Base-by-base conservation (phyloP, 2,329 filamentous ascomycete genomes). In the Monosporascus sp. region DNA sequence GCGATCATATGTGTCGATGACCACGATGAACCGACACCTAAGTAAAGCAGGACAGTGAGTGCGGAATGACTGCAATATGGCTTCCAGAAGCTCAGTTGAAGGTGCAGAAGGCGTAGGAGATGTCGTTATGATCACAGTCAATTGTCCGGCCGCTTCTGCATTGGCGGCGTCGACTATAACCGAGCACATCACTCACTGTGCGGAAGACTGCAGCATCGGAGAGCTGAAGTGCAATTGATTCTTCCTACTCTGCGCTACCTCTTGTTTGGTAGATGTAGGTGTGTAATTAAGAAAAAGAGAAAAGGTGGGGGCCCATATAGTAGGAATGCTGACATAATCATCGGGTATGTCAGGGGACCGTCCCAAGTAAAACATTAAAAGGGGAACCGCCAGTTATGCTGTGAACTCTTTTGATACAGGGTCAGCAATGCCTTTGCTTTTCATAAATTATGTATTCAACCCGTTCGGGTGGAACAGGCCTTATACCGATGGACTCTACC, bases 41-140 rank as follows among this genome's bases (percentile, higher is more conserved):
- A 74, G 54, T 15, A 82, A 59, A 1, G 51, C 54, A 0, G 65
- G 63, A 50, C 78, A 81, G 58, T 79, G 65, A 0, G 47, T 46
- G 17, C 65, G 65, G 56, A 80, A 80, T 0, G 77, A 79, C 3
- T 64, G 57, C 2, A 81, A 49, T 2, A 81, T 72, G 0, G 73
- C 61, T 0, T 70, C 71, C n/a, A 82, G 57, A 0, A 82, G 72
- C 17, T 80, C 78, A 0, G 77, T 77, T 0, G 76, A 75, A 0
- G 79, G 79, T 0, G 76, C 73, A 1, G 79, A 82, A 0, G 79
- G 79, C 0, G 79, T 82, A 0, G 79, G 73, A 2, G 79, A 82
- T 0, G 79, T 82, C 1, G 79, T 81, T 57, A 82, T 72, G 47
- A 82, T 72, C 49, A 78, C 62, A 0, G 75, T 77, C 37, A 78